Evolutionary conservation across 208 protist species (phyloP).

Genomic region (Leishmania martiniquensis): DNA sequence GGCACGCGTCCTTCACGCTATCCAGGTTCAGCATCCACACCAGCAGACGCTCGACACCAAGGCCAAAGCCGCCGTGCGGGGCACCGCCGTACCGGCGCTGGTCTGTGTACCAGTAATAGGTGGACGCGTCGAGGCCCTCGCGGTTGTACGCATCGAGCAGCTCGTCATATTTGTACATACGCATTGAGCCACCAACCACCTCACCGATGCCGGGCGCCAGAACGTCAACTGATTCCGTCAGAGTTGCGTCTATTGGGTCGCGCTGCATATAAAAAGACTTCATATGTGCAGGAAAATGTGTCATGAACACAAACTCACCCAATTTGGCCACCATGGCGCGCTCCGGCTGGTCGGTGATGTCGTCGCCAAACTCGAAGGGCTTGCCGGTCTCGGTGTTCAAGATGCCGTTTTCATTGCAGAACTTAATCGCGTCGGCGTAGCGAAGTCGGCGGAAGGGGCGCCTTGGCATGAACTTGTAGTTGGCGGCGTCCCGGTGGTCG

Average conservation of each 20-base stretch:
- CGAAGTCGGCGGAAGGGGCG: conserved; percentile 96
- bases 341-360: conserved; percentile 98
- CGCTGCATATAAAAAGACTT: conserved; percentile 99
- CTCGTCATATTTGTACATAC: conserved; percentile 95
- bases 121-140: conserved; percentile 94
- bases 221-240: conserved; percentile 96
- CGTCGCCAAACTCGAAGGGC: conserved; percentile 95
- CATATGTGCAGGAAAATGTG: conserved; percentile 96
- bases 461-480: conserved; percentile 91
- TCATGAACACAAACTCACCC: conserved; percentile 97
- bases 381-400: conserved; percentile 91
- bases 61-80: conserved; percentile 98
- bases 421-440: conserved; percentile 97
- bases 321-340: conserved; percentile 98
- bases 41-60: conserved; percentile 98
- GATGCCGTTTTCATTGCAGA: conserved; percentile 95
- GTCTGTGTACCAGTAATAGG: conserved; percentile 99
- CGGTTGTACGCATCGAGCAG: conserved; percentile 93
- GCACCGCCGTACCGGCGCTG: conserved; percentile 97
- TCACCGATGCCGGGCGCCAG: conserved; percentile 98
- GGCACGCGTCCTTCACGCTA: conserved; percentile 97
- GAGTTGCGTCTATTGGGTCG: conserved; percentile 69
- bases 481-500: conserved; percentile 62
- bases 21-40: conserved; percentile 96
- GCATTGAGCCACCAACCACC: conserved; percentile 99